Evolutionary conservation across 1,284 basidiomycete genomes (phyloP), one percentile per base, ranked within the genome.

Genomic region (Cystobasidium pallidum): DNA sequence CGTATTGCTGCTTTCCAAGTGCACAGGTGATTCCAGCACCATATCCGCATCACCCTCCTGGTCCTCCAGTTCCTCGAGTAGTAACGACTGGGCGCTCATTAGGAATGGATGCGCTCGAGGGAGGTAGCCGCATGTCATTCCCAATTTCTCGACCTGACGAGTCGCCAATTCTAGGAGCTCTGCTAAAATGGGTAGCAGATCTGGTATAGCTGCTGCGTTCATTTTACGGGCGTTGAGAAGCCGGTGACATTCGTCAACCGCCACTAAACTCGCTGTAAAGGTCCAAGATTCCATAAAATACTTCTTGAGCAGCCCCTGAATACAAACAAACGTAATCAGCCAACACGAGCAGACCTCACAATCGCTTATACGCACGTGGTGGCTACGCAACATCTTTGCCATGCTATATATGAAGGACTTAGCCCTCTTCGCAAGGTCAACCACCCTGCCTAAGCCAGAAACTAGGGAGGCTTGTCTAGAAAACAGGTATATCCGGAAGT

Each of bases 201-300:
- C 78, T 0, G 77, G 75, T 0, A 76, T 72, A 6, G 70, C 59
- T 6, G 65, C 45, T 1, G 70, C 43, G 15, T 51, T 54, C 30
- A 58, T 36, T 55, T 75, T 67, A 77, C 30, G 78, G 68, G 76
- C 89, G 80, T 83, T 88, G 80, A 87, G 85, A 91, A 92, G 94
- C 3, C 83, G 82, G 77, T 94, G 90, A 77, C 90, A 92, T 77
- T 90, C 88, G 21, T 92, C 88, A 15, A 95, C 88, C 51, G 91
- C 88, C 77, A 91, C 92, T 66, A 95, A 83, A 26, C 92, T 89
- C 0, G 93, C 92, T 11, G 91, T 92, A 81, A 93, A 98, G 26
- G 87, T 90, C 95, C 96, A 99, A 0, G 91, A 90, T 80, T 97
- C 92, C 47, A 97, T 84, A 78, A 96, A 96, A 78, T 88, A 86